phyloP scores from a whole-genome alignment of 495 filamentous ascomycete genomes.

The Massariosphaeria phaeospora region DNA sequence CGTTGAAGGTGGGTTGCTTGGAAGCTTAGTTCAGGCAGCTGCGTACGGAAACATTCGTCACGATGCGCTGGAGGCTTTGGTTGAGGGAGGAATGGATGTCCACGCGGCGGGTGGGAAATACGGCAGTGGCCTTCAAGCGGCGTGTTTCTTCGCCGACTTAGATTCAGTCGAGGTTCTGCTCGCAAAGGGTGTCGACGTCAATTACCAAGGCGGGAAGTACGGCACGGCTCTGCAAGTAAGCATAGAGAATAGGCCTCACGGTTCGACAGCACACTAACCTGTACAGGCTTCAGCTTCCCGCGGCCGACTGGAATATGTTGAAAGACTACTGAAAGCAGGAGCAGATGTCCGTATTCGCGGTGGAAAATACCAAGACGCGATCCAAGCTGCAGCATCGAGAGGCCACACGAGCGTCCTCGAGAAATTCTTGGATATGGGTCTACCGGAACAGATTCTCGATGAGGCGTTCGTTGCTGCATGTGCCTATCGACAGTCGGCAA shows the following conservation, averaged over 20 bases:
- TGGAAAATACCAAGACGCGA: conserved; percentile 5
- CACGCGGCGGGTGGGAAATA: conserved; percentile 36
- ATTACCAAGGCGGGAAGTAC: conserved; percentile 27
- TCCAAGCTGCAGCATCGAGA: conserved; percentile 7
- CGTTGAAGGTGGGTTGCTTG: conserved; percentile 8
- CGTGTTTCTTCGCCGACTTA: conserved; percentile 30
- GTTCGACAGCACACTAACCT: too few relatives aligned
- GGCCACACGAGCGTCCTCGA: conserved; percentile 8
- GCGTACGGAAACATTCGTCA: conserved; percentile 32
- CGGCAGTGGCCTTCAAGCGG: conserved; percentile 38
- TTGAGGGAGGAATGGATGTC: conserved; percentile 33
- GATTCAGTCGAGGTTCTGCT: conserved; percentile 35
- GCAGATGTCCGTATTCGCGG: conserved; percentile 25
- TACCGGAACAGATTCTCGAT: conserved; percentile 17
- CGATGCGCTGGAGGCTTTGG: conserved; percentile 33
- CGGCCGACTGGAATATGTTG: conserved; percentile 22
- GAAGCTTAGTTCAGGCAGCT: conserved; percentile 35
- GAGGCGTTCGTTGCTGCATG: conserved; percentile 19
- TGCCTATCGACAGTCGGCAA: not conserved
- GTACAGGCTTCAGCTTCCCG: conserved; percentile 23
- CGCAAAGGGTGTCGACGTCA: conserved; percentile 34
- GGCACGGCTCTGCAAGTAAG: conserved; percentile 33
- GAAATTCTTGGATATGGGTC: conserved; percentile 3
- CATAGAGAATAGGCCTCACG: too few relatives aligned
- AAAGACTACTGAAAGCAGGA: conserved; percentile 26